Evolutionary conservation across 441 rosid genomes (phyloP).

Genomic region (Omphalea diandra): DNA sequence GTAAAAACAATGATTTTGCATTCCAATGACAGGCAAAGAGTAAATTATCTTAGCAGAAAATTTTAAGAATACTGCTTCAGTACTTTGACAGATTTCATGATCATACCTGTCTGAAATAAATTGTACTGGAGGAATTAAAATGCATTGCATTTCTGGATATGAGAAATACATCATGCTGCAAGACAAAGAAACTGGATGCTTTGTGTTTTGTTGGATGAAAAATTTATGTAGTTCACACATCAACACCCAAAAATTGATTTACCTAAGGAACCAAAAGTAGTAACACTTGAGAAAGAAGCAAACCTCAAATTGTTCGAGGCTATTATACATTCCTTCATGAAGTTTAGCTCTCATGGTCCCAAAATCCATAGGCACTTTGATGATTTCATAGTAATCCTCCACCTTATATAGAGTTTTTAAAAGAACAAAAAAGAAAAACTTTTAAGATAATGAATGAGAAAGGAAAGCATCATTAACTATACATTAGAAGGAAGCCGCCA

Average conservation of each 20-base stretch:
- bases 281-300: constrained; percentile 21
- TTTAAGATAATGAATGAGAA: constrained; percentile 14
- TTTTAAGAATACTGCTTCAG: constrained; percentile 5
- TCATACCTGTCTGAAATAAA: constrained; percentile 56
- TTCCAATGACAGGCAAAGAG: constrained; percentile 14
- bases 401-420: constrained; percentile 40
- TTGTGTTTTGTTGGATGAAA: neutral
- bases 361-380: constrained; percentile 72
- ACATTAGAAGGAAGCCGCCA: constrained; percentile 4
- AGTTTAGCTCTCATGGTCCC: constrained; percentile 85
- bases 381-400: constrained; percentile 53
- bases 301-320: constrained; percentile 66
- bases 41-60: constrained; percentile 16
- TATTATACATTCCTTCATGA: constrained; percentile 70
- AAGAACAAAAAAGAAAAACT: constrained; percentile 18
- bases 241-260: neutral
- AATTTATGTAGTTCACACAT: neutral
- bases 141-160: constrained; percentile 62
- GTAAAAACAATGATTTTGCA: constrained; percentile 18
- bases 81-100: constrained; percentile 10
- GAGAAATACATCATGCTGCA: constrained; percentile 57
- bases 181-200: neutral
- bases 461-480: constrained; percentile 4
- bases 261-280: neutral
- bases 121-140: constrained; percentile 54